These are phyloP conservation scores for Apiotrichum siamense DNA, from an alignment of 1,284 basidiomycete genomes.

Conservation along the genomic window DNA sequence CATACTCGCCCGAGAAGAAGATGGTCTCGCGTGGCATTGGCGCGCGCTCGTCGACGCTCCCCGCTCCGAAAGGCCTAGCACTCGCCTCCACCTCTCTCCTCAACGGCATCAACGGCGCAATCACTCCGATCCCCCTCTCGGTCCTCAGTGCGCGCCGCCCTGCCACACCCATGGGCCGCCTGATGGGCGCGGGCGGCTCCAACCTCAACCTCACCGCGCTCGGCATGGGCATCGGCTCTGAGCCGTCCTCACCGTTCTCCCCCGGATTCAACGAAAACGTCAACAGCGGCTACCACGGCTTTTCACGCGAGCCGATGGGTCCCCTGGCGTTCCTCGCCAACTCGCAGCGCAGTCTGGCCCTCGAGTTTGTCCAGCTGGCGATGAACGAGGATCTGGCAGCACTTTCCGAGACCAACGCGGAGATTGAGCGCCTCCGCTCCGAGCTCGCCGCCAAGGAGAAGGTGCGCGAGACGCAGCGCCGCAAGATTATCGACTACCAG, in stretches of 20 bases:
- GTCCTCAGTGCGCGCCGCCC: not conserved
- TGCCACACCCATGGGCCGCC: not conserved
- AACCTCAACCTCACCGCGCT: not conserved
- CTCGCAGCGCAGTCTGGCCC: not conserved
- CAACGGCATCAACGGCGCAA: not conserved
- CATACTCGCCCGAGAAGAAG: not conserved
- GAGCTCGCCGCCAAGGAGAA: conserved; percentile 1
- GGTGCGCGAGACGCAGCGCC: not conserved
- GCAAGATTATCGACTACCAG: not conserved
- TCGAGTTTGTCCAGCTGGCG: not conserved
- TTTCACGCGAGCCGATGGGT: not conserved
- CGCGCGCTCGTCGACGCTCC: too few species aligned
- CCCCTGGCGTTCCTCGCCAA: not conserved
- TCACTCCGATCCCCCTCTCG: not conserved
- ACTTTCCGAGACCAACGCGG: not conserved
- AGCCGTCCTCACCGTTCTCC: not conserved
- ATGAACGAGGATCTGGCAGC: not conserved
- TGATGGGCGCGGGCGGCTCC: not conserved
- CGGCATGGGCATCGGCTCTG: not conserved
- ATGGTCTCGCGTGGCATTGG: too few species aligned
- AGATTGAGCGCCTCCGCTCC: conserved; percentile 6
- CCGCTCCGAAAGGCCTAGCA: too few species aligned
- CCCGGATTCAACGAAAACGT: not conserved
- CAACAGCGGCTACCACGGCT: not conserved
- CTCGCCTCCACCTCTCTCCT: too few species aligned